Evolutionary conservation across 768 basidiomycete species (phyloP).

Genomic region (Mycena kentingensis): DNA sequence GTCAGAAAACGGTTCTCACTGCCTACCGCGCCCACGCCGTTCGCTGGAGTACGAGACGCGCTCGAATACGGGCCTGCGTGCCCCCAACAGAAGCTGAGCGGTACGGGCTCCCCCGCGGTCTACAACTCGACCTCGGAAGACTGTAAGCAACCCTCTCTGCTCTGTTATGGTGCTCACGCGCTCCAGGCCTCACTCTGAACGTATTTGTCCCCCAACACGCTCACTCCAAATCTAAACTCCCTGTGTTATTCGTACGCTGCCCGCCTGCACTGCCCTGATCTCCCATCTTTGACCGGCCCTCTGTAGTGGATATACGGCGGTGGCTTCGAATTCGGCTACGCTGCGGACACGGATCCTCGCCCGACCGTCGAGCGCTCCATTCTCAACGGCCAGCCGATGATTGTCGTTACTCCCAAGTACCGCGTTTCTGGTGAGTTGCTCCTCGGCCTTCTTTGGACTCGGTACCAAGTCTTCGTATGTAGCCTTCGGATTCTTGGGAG

Average conservation of each 20-base stretch:
- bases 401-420: slow-evolving; percentile 45
- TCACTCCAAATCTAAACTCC: slow-evolving; percentile 32
- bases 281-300: neutral
- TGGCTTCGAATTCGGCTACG: slow-evolving; percentile 37
- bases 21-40: slow-evolving; percentile 31
- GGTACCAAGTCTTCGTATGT: too few species aligned
- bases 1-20: slow-evolving; percentile 38
- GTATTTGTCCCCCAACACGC: slow-evolving; percentile 37
- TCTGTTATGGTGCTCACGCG: neutral
- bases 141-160: slow-evolving; percentile 22
- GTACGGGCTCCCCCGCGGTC: slow-evolving; percentile 3
- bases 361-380: slow-evolving; percentile 36
- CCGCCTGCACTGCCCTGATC: neutral
- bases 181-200: slow-evolving; percentile 44
- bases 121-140: slow-evolving; percentile 31
- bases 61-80: slow-evolving; percentile 41
- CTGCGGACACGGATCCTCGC: slow-evolving; percentile 24
- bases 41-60: slow-evolving; percentile 38
- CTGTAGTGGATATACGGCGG: slow-evolving; percentile 37
- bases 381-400: slow-evolving; percentile 32
- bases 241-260: slow-evolving; percentile 42
- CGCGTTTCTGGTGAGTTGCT: slow-evolving; percentile 34
- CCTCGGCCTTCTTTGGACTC: neutral
- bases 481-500: slow-evolving; percentile 45
- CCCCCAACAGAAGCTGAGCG: slow-evolving; percentile 35